A percentile compares a stretch with the other conserved stretches of the same genome.
Evolutionary conservation across 345 rosid species (phyloP).

Genomic region (Populus simonii): DNA sequence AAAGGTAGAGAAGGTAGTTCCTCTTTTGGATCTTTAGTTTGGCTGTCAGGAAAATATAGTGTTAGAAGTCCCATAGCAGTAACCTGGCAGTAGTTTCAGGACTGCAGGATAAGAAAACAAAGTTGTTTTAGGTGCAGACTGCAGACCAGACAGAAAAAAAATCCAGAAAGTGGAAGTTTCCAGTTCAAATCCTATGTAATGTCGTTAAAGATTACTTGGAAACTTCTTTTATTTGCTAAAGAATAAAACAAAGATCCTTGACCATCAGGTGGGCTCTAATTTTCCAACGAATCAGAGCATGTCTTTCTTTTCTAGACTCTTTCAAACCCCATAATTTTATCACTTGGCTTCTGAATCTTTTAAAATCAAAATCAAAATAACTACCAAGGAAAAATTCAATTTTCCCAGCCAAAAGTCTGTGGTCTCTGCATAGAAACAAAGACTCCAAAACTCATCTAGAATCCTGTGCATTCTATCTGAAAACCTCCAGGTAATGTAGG

Average conservation of each 20-base stretch:
- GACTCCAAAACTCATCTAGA: no score
- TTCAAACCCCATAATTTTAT: no score
- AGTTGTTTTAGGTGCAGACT: neutral
- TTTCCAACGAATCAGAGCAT: no score
- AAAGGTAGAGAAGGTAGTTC: slow-evolving; percentile 12
- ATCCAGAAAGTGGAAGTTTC: neutral
- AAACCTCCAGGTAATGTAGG: no score
- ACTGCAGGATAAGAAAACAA: neutral
- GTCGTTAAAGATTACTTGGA: neutral
- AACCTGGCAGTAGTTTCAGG: slow-evolving; percentile 40
- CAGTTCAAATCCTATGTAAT: neutral
- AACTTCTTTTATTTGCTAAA: neutral
- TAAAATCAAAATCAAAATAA: no score
- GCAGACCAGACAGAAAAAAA: neutral
- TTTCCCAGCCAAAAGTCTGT: no score
- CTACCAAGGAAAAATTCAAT: no score
- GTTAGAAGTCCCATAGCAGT: slow-evolving; percentile 73
- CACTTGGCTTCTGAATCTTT: no score
- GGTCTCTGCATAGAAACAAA: no score
- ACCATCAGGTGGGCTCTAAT: no score
- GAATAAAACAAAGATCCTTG: neutral
- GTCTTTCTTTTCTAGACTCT: no score
- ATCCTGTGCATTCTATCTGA: no score
- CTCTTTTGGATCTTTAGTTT: slow-evolving; percentile 56
- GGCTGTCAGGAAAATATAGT: slow-evolving; percentile 48